Conservation (phyloP, 2,329 filamentous ascomycete species). For the Stachybotrys chlorohalonatus region DNA sequence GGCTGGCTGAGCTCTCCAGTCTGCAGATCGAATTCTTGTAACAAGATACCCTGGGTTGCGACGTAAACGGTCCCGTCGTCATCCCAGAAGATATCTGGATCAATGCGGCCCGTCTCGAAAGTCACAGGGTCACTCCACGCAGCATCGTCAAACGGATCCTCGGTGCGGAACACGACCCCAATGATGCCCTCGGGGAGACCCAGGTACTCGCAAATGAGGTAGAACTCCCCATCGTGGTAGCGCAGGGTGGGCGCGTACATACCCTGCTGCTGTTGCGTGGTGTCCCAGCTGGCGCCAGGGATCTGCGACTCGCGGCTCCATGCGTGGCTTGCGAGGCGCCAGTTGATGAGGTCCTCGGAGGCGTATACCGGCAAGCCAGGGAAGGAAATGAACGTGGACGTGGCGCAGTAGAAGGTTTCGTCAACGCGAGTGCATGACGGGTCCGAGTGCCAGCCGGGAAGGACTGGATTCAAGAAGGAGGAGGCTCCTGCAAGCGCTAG, state of each 20-base stretch:
- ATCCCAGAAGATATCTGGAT: slow-evolving; percentile 44
- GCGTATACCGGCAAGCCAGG: slow-evolving; percentile 44
- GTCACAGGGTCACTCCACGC: slow-evolving; percentile 16
- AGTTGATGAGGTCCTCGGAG: slow-evolving; percentile 39
- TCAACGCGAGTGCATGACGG: slow-evolving; percentile 34
- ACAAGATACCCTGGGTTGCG: slow-evolving; percentile 19
- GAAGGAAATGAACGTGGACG: slow-evolving; percentile 43
- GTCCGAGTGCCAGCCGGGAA: slow-evolving; percentile 41
- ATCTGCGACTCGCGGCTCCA: slow-evolving; percentile 32
- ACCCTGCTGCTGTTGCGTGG: slow-evolving; percentile 22
- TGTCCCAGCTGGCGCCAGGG: slow-evolving; percentile 21
- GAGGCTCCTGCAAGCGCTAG: neutral
- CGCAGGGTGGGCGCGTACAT: slow-evolving; percentile 39
- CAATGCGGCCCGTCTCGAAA: slow-evolving; percentile 19
- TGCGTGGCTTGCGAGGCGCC: slow-evolving; percentile 33
- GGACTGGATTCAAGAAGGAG: slow-evolving; percentile 28
- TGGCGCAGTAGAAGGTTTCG: slow-evolving; percentile 41
- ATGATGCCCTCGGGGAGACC: slow-evolving; percentile 4
- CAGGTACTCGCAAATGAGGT: slow-evolving; percentile 20
- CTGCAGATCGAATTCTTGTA: slow-evolving; percentile 25
- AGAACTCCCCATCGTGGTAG: slow-evolving; percentile 32
- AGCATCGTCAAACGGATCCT: slow-evolving; percentile 10
- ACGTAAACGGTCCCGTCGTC: slow-evolving; percentile 45
- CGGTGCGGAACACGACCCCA: slow-evolving; percentile 8
- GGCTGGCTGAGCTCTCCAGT: slow-evolving; percentile 31